Evolutionary conservation across 192 early-diverging fungal species (phyloP).

Genomic region (Allomyces macrogynus): DNA sequence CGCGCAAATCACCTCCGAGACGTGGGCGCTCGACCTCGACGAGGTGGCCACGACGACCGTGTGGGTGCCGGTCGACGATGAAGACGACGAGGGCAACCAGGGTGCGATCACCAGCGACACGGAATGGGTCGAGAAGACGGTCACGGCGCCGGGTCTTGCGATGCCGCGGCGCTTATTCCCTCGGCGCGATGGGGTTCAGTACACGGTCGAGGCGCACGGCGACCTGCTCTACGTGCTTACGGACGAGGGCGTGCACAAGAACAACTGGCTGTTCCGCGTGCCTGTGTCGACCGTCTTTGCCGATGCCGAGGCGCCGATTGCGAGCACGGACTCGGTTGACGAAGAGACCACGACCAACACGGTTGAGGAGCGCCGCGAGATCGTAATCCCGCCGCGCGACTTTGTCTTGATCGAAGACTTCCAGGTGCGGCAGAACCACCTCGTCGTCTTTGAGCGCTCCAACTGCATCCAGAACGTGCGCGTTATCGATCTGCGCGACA

Average conservation of each 20-base stretch:
- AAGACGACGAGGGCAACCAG: neutral
- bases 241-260: slow-evolving; percentile 30
- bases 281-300: slow-evolving; percentile 14
- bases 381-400: slow-evolving; percentile 31
- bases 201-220: slow-evolving; percentile 23
- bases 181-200: too few relatives aligned
- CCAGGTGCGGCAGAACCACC: slow-evolving; percentile 25
- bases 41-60: neutral
- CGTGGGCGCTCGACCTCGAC: slow-evolving; percentile 17
- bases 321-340: neutral
- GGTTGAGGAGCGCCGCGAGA: slow-evolving; percentile 8
- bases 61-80: slow-evolving; percentile 6
- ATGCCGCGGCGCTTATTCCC: slow-evolving; percentile 18
- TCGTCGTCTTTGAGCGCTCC: slow-evolving; percentile 35
- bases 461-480: slow-evolving; percentile 41
- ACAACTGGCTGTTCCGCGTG: slow-evolving; percentile 36
- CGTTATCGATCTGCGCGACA: slow-evolving; percentile 19
- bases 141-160: too few relatives aligned
- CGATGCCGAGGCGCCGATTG: slow-evolving; percentile 4
- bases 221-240: slow-evolving; percentile 30
- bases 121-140: too few relatives aligned
- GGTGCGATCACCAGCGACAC: too few relatives aligned
- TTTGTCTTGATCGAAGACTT: slow-evolving; percentile 39
- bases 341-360: neutral
- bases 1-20: slow-evolving; percentile 37